Percentiles rank a stretch among this genome's conserved stretches.
These are phyloP conservation scores for Fusarium caatingaense DNA, from an alignment of 2,329 filamentous ascomycete species.

Conservation along the genomic window DNA sequence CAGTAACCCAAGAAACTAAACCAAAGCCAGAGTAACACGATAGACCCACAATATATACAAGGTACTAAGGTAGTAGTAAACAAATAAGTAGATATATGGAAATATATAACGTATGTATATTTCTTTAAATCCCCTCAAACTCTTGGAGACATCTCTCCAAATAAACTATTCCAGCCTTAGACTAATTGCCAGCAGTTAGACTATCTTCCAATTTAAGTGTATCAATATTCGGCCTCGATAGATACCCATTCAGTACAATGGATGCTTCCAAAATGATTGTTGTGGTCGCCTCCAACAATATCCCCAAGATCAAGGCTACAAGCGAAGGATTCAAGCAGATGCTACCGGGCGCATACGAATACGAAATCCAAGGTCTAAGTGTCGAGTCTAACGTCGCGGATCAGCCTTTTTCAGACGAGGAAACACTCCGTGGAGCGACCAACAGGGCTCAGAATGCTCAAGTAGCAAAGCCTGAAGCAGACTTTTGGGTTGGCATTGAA, in stretches of 20 bases:
- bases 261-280: constrained; percentile 15
- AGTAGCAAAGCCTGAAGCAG: constrained; percentile 46
- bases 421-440: constrained; percentile 54
- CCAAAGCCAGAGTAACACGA: not conserved
- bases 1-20: constrained; percentile 5
- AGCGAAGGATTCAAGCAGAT: constrained; percentile 52
- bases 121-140: not conserved
- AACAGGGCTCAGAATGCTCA: constrained; percentile 53
- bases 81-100: too few relatives aligned
- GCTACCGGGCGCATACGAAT: constrained; percentile 49
- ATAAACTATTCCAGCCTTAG: not conserved
- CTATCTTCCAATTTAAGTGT: not conserved
- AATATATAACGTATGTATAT: too few relatives aligned
- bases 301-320: constrained; percentile 54
- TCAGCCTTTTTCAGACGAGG: constrained; percentile 54
- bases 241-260: not conserved
- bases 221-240: not conserved
- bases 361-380: constrained; percentile 45
- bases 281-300: constrained; percentile 55
- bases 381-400: constrained; percentile 55
- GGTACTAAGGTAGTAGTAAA: too few relatives aligned
- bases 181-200: not conserved
- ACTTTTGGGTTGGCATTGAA: constrained; percentile 57
- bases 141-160: not conserved
- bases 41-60: not conserved